phyloP scores from a whole-genome alignment of 23 red algal species.

The Gracilaria vermiculophylla region DNA sequence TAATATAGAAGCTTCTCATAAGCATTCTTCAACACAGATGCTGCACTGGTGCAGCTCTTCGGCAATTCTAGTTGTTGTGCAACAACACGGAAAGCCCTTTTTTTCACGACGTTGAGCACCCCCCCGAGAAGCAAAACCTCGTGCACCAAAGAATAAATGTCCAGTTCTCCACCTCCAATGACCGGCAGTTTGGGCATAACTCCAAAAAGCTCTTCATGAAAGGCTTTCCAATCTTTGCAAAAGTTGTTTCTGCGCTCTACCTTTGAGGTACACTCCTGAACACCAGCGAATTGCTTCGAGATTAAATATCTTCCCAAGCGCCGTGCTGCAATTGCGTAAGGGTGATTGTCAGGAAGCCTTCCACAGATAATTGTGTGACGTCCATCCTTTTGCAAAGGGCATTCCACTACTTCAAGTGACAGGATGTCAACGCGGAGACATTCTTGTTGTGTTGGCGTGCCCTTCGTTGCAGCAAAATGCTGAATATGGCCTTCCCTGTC shows the following conservation, averaged over 20 bases:
- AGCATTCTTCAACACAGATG: conserved; percentile 78
- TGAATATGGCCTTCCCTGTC: no score
- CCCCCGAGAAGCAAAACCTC: conserved; percentile 87
- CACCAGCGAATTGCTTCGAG: neutral
- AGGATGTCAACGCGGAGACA: conserved; percentile 15
- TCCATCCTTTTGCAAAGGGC: conserved; percentile 42
- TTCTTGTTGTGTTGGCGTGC: no score
- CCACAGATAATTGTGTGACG: conserved; percentile 55
- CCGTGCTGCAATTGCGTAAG: conserved; percentile 35
- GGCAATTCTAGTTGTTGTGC: conserved; percentile 79
- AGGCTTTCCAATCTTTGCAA: conserved; percentile 29
- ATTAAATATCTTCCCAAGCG: conserved; percentile 34
- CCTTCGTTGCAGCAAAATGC: no score
- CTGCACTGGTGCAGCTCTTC: conserved; percentile 86
- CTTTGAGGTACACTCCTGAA: neutral
- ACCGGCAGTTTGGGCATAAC: conserved; percentile 60
- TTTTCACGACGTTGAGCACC: conserved; percentile 77
- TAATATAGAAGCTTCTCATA: conserved; percentile 85
- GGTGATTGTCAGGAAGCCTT: conserved; percentile 44
- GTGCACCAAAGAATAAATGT: conserved; percentile 50
- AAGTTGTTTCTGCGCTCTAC: conserved; percentile 8
- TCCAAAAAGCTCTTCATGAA: conserved; percentile 39
- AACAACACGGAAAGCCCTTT: conserved; percentile 82
- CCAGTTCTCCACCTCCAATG: conserved; percentile 70
- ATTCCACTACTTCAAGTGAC: conserved; percentile 29